A percentile compares a stretch with the other conserved stretches of the same genome.
These are phyloP conservation scores for Bertia moriformis DNA, from an alignment of 2,329 filamentous ascomycete genomes.

Conservation along the genomic window DNA sequence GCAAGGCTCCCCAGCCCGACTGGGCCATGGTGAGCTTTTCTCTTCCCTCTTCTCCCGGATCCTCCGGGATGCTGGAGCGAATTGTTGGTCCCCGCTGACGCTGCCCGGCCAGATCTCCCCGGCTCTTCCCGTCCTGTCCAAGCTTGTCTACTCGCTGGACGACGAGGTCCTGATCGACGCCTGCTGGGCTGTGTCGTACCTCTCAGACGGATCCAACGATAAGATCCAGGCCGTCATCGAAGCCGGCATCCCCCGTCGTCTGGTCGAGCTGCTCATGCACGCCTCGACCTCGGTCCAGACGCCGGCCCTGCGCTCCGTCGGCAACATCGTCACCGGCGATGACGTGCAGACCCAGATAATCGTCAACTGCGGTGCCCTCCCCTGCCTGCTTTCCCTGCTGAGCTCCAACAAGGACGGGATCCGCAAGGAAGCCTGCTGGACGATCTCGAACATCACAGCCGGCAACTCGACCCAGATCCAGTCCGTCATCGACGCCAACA, in stretches of 20 bases:
- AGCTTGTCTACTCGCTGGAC: conserved; percentile 95
- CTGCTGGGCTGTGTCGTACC: conserved; percentile 98
- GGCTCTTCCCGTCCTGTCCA: conserved; percentile 87
- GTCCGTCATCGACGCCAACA: conserved; percentile 88
- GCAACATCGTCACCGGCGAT: conserved; percentile 97
- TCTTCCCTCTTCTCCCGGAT: conserved; percentile 2
- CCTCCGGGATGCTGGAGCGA: conserved; percentile 1
- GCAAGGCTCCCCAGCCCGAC: conserved; percentile 96
- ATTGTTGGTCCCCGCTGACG: conserved; percentile 9
- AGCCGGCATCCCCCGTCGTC: conserved; percentile 85
- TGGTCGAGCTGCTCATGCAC: conserved; percentile 95
- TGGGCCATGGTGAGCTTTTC: conserved; percentile 70
- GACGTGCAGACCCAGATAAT: conserved; percentile 98
- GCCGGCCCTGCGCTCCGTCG: conserved; percentile 87
- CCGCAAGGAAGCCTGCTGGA: conserved; percentile 99
- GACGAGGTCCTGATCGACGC: conserved; percentile 97
- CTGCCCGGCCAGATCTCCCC: conserved; percentile 59
- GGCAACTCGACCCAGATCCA: conserved; percentile 98
- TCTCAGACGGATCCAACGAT: conserved; percentile 94
- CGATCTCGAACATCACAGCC: conserved; percentile 96
- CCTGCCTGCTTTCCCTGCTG: conserved; percentile 80
- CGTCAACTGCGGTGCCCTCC: conserved; percentile 91
- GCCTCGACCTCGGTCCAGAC: conserved; percentile 97
- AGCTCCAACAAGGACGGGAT: conserved; percentile 98
- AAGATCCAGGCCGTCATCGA: conserved; percentile 99